Conservation (phyloP, 2,329 filamentous ascomycete species). For the Fusarium austroafricanum region DNA sequence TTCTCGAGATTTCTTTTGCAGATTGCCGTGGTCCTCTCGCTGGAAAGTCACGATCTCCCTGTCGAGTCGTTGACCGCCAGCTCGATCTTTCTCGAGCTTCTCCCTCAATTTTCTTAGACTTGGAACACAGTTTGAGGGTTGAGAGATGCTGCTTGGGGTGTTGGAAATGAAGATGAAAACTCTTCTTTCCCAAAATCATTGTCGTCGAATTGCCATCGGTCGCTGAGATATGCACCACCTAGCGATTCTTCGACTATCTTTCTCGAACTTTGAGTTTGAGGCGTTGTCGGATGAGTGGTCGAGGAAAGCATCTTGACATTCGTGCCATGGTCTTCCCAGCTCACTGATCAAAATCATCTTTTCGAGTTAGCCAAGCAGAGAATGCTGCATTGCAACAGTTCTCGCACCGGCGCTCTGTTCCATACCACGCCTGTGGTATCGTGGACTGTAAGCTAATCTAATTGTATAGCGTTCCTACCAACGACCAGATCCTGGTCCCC, state of each 20-base stretch:
- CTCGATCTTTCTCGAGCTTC: conserved; percentile 79
- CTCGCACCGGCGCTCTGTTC: conserved; percentile 83
- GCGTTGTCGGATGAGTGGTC: conserved; percentile 80
- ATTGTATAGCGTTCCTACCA: conserved; percentile 79
- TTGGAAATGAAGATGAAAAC: conserved; percentile 77
- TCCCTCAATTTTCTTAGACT: conserved; percentile 66
- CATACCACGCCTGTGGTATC: conserved; percentile 65
- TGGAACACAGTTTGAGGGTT: conserved; percentile 60
- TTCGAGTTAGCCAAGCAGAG: conserved; percentile 89
- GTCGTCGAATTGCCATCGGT: conserved; percentile 58
- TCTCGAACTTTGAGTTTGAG: conserved; percentile 62
- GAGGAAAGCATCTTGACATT: not conserved
- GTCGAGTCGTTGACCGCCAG: conserved; percentile 65
- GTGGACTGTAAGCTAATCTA: conserved; percentile 84
- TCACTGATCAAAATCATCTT: conserved; percentile 83
- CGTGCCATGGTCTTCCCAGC: conserved; percentile 46
- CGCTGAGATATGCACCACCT: conserved; percentile 46
- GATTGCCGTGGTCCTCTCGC: conserved; percentile 90
- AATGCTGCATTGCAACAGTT: conserved; percentile 94
- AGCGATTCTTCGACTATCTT: conserved; percentile 51
- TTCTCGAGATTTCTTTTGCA: conserved; percentile 62
- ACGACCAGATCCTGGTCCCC: conserved; percentile 96
- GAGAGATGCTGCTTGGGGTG: conserved; percentile 75
- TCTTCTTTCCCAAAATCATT: conserved; percentile 84
- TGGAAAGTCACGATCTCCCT: conserved; percentile 61